These are phyloP conservation scores for Suaeda aralocaspica DNA, from an alignment of 148 eudicot species.

Conservation along the genomic window DNA sequence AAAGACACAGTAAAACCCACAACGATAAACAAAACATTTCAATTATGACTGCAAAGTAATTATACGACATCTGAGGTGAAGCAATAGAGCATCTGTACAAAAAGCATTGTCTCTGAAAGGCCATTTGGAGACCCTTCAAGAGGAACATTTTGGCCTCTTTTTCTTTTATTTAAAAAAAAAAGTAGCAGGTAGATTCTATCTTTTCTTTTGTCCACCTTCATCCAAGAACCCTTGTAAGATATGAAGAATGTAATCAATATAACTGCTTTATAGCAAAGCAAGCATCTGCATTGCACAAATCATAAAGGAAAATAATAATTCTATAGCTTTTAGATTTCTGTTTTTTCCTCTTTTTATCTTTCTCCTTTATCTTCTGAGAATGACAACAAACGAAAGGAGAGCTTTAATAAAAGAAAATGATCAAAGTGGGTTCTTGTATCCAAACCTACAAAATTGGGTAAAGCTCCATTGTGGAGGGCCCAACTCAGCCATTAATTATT, in stretches of 20 bases:
- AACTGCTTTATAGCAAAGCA: slow-evolving; percentile 57
- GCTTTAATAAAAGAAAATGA: slow-evolving; percentile 31
- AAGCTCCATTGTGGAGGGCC: slow-evolving; percentile 39
- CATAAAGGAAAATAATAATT: slow-evolving; percentile 54
- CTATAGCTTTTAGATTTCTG: slow-evolving; percentile 34
- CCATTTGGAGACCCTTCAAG: slow-evolving; percentile 26
- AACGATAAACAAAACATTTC: slow-evolving; percentile 34
- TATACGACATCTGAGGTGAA: slow-evolving; percentile 25
- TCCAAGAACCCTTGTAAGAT: slow-evolving; percentile 52
- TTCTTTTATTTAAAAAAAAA: slow-evolving; percentile 20
- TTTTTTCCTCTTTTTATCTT: slow-evolving; percentile 26
- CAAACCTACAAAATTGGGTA: slow-evolving; percentile 14
- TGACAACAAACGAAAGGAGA: slow-evolving; percentile 39
- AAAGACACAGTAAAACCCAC: slow-evolving; percentile 36
- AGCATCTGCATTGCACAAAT: slow-evolving; percentile 50
- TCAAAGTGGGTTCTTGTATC: slow-evolving; percentile 59
- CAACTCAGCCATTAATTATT: slow-evolving; percentile 32
- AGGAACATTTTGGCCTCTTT: slow-evolving; percentile 31
- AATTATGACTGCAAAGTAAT: slow-evolving; percentile 27
- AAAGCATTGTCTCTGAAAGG: slow-evolving; percentile 27
- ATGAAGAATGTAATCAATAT: slow-evolving; percentile 43
- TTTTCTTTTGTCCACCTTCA: slow-evolving; percentile 26
- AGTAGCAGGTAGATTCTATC: slow-evolving; percentile 41
- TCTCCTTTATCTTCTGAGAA: slow-evolving; percentile 35
- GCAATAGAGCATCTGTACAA: slow-evolving; percentile 40